These are phyloP conservation scores for Peronospora farinosa DNA, from an alignment of 352 stramenopile species.

Conservation along the genomic window DNA sequence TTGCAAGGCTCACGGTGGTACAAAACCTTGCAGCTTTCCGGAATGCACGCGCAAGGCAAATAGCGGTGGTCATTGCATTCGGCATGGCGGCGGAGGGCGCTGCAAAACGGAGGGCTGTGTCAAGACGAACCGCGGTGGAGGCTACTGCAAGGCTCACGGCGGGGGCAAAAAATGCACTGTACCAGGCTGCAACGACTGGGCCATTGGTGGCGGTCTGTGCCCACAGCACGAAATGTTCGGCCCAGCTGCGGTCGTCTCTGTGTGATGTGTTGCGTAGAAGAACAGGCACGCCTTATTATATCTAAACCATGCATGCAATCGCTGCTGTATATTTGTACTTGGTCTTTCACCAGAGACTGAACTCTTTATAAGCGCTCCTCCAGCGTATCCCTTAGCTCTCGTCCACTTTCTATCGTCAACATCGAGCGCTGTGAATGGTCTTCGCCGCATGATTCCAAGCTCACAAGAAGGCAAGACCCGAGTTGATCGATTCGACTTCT, in stretches of 20 bases:
- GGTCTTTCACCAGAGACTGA: conserved; percentile 1
- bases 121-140: conserved; percentile 73
- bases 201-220: conserved; percentile 58
- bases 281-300: conserved; percentile 12
- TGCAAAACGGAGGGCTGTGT: conserved; percentile 62
- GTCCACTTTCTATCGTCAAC: background rate
- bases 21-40: conserved; percentile 48
- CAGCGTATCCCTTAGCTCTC: background rate
- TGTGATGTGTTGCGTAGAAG: conserved; percentile 31
- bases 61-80: conserved; percentile 75
- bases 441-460: conserved; percentile 13
- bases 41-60: conserved; percentile 67
- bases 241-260: conserved; percentile 34
- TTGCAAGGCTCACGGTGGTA: conserved; percentile 79
- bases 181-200: conserved; percentile 62
- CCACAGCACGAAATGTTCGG: conserved; percentile 55
- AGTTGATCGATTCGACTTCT: conserved; percentile 80
- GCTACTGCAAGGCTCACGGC: conserved; percentile 73
- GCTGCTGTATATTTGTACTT: conserved; percentile 22
- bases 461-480: conserved; percentile 68
- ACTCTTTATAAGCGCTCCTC: background rate
- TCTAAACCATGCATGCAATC: conserved; percentile 20
- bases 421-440: conserved; percentile 1
- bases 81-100: conserved; percentile 62
- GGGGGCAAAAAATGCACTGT: conserved; percentile 70